phyloP scores from a whole-genome alignment of 192 early-diverging fungal species.

The Linderina pennispora region DNA sequence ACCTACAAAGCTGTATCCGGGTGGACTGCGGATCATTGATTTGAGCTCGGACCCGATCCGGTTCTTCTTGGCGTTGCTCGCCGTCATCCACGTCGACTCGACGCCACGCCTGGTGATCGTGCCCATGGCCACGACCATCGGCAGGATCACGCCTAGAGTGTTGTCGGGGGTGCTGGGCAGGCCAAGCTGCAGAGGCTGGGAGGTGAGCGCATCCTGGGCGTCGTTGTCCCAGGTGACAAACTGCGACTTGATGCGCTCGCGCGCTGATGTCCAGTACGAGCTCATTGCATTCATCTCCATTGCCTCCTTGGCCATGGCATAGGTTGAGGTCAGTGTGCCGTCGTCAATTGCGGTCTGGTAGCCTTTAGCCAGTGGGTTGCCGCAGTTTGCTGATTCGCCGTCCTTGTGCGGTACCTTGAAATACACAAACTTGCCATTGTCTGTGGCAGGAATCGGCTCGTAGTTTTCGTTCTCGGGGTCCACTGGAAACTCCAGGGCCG shows the following conservation, averaged over 20 bases:
- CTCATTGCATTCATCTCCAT: slow-evolving; percentile 69
- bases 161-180: slow-evolving; percentile 1
- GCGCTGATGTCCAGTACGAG: slow-evolving; percentile 86
- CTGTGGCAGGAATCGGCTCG: slow-evolving; percentile 29
- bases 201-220: slow-evolving; percentile 34
- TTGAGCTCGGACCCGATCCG: slow-evolving; percentile 94
- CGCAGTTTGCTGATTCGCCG: slow-evolving; percentile 71
- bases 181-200: slow-evolving; percentile 18
- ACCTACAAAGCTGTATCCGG: slow-evolving; percentile 81
- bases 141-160: slow-evolving; percentile 71
- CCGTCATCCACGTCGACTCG: slow-evolving; percentile 94
- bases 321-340: slow-evolving; percentile 67
- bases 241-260: slow-evolving; percentile 75
- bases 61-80: slow-evolving; percentile 84
- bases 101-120: slow-evolving; percentile 92
- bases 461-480: slow-evolving; percentile 45
- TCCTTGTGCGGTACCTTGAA: slow-evolving; percentile 82
- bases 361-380: slow-evolving; percentile 81
- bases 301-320: slow-evolving; percentile 66
- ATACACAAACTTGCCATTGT: slow-evolving; percentile 37
- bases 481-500: slow-evolving; percentile 20
- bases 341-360: slow-evolving; percentile 77
- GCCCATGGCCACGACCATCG: slow-evolving; percentile 89
- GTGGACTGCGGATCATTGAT: slow-evolving; percentile 74
- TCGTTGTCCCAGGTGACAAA: slow-evolving; percentile 74